These are phyloP conservation scores for Mycena sanguinolenta DNA, from an alignment of 768 basidiomycete species.

Conservation along the genomic window DNA sequence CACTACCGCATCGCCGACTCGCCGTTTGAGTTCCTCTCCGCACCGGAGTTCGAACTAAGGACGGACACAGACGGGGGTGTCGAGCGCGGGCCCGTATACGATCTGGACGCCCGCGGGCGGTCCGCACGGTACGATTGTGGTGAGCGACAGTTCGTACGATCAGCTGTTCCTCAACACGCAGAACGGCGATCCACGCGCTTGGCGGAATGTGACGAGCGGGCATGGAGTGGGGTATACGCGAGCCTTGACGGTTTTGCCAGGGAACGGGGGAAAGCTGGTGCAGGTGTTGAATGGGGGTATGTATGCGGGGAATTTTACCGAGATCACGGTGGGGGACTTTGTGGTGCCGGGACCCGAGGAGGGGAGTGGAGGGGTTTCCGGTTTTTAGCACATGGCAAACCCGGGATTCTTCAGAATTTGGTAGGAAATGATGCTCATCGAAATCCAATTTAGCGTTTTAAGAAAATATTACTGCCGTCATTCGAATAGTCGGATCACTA, in stretches of 20 bases:
- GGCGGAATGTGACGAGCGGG: slow-evolving; percentile 21
- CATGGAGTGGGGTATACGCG: slow-evolving; percentile 18
- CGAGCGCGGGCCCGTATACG: slow-evolving; percentile 31
- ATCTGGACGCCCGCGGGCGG: slow-evolving; percentile 38
- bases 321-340: slow-evolving; percentile 22
- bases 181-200: slow-evolving; percentile 15
- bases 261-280: slow-evolving; percentile 22
- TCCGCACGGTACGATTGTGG: slow-evolving; percentile 33
- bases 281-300: slow-evolving; percentile 22
- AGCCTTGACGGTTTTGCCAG: slow-evolving; percentile 23
- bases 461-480: too few species aligned
- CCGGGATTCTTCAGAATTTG: too few species aligned
- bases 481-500: too few species aligned
- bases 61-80: slow-evolving; percentile 31
- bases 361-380: slow-evolving; percentile 16
- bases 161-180: slow-evolving; percentile 21
- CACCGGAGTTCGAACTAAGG: slow-evolving; percentile 23
- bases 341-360: slow-evolving; percentile 18
- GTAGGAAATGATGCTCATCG: too few species aligned
- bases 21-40: slow-evolving; percentile 35
- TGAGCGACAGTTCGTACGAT: slow-evolving; percentile 29
- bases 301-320: slow-evolving; percentile 18
- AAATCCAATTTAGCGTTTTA: too few species aligned
- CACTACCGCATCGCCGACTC: slow-evolving; percentile 35
- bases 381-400: too few species aligned